Evolutionary conservation across 208 protist genomes (phyloP).

Genomic region (Trypanosomatidae sp.): DNA sequence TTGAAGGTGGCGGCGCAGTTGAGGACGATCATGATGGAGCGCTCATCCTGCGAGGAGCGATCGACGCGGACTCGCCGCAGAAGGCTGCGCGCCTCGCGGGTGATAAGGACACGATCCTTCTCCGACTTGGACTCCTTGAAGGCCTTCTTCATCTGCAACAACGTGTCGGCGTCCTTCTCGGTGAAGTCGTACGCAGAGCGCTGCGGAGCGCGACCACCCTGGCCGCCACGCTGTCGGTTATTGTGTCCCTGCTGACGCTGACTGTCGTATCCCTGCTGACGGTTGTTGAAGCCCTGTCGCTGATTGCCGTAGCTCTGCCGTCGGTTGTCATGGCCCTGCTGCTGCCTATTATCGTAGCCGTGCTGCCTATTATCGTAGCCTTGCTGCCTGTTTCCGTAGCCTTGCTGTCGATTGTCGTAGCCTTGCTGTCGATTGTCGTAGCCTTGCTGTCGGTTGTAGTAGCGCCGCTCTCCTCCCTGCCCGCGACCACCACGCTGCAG

Average conservation of each 20-base stretch:
- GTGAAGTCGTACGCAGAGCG: conserved; percentile 29
- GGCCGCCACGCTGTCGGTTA: background rate
- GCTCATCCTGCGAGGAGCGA: conserved; percentile 83
- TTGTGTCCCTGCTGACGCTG: background rate
- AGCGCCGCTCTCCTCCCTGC: conserved; percentile 2
- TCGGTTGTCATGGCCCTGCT: background rate
- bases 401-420: background rate
- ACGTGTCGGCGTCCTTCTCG: conserved; percentile 40
- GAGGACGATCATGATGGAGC: conserved; percentile 60
- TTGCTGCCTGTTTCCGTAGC: too few species aligned
- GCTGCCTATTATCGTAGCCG: conserved; percentile 1
- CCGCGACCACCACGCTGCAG: background rate
- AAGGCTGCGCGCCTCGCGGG: conserved; percentile 46
- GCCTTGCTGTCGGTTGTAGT: conserved; percentile 4
- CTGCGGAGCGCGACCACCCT: too few species aligned
- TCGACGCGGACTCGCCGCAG: conserved; percentile 60
- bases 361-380: too few species aligned
- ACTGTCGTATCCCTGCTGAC: background rate
- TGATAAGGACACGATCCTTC: conserved; percentile 51
- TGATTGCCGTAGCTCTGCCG: background rate
- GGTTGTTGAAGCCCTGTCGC: conserved; percentile 7
- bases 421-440: conserved; percentile 6
- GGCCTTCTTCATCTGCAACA: conserved; percentile 67
- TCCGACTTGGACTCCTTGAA: conserved; percentile 51
- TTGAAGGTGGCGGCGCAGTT: conserved; percentile 75